phyloP scores from a whole-genome alignment of 768 basidiomycete genomes.

The Tylopilus sp. region DNA sequence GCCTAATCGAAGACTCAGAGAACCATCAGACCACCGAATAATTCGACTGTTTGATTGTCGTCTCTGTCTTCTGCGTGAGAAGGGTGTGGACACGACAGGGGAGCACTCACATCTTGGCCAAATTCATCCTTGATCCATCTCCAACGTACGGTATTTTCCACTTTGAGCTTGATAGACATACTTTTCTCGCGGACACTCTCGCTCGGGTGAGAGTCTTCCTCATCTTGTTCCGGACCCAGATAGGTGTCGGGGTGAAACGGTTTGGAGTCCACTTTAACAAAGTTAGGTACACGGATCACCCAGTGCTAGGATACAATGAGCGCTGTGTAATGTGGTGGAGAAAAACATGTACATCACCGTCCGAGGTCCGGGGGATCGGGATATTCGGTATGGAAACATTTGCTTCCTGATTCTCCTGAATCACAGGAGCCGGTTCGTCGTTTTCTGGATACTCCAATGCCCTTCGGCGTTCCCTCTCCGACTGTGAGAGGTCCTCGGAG shows the following conservation, averaged over 20 bases:
- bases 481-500: conserved; percentile 67
- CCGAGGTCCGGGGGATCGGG: conserved; percentile 73
- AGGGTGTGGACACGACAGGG: background rate
- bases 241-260: conserved; percentile 89
- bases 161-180: conserved; percentile 81
- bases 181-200: conserved; percentile 72
- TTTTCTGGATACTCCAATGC: conserved; percentile 83
- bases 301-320: conserved; percentile 51
- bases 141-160: conserved; percentile 96
- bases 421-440: conserved; percentile 55
- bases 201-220: conserved; percentile 52
- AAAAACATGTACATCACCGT: conserved; percentile 63
- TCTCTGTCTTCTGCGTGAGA: conserved; percentile 41
- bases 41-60: conserved; percentile 89
- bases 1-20: conserved; percentile 85
- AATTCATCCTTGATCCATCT: conserved; percentile 80
- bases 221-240: conserved; percentile 76
- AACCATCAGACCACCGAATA: conserved; percentile 95
- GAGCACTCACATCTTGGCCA: conserved; percentile 67
- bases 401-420: conserved; percentile 59
- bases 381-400: conserved; percentile 84
- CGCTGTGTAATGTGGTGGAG: background rate
- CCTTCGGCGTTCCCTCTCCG: conserved; percentile 54
- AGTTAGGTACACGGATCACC: conserved; percentile 93
- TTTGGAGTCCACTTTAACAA: conserved; percentile 83